Percentiles rank a stretch among this genome's conserved stretches.
phyloP scores from a whole-genome alignment of 345 rosid species.

The Alliaria petiolata region DNA sequence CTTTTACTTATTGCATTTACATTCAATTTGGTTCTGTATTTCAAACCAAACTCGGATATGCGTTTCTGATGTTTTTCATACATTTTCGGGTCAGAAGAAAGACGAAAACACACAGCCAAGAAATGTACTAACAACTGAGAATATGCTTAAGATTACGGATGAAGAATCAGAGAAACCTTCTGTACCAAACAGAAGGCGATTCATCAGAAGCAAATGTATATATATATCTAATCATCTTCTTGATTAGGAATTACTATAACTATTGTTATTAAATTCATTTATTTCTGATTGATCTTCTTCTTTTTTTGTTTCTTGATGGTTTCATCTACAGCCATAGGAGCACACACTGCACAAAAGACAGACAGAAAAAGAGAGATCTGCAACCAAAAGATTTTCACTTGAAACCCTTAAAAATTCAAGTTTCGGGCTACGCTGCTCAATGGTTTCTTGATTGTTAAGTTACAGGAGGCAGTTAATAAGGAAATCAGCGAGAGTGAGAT shows the following conservation, averaged over 20 bases:
- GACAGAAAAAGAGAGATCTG: constrained; percentile 47
- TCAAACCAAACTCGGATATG: neutral
- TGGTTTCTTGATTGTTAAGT: neutral
- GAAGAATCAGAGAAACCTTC: neutral
- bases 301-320: neutral
- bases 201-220: constrained; percentile 28
- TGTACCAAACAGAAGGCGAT: constrained; percentile 13
- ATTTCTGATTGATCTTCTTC: neutral
- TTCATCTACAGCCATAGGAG: constrained; percentile 49
- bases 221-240: neutral
- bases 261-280: neutral
- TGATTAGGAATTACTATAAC: neutral
- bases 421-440: neutral
- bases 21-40: neutral
- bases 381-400: constrained; percentile 50
- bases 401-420: neutral
- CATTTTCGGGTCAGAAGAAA: neutral
- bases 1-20: too few species aligned
- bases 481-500: constrained; percentile 56
- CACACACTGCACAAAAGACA: constrained; percentile 31
- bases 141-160: neutral
- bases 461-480: constrained; percentile 56
- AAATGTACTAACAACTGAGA: neutral
- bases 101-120: constrained; percentile 2
- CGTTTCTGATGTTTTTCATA: neutral